Percentiles rank a stretch among this genome's conserved stretches.
Evolutionary conservation across 2,329 filamentous ascomycete genomes (phyloP).

Genomic region (Verticillium tricorpus): DNA sequence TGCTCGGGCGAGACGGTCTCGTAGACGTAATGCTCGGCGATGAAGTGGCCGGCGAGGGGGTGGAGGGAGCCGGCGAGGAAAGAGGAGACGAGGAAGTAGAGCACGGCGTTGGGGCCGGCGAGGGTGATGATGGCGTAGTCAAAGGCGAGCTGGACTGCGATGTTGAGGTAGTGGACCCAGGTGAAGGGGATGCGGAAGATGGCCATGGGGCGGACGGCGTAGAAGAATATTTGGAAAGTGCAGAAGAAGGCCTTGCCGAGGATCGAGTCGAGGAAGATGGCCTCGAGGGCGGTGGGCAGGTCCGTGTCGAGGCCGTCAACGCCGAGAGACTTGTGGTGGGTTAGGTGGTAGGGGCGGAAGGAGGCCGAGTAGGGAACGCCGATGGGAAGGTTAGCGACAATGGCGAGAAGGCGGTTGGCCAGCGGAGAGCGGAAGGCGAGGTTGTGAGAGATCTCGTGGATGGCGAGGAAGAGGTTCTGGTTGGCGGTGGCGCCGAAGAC

Average conservation of each 20-base stretch:
- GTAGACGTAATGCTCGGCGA: conserved; percentile 93
- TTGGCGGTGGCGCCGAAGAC: conserved; percentile 91
- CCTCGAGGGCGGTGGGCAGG: conserved; percentile 86
- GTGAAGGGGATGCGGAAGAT: conserved; percentile 88
- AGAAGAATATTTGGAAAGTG: conserved; percentile 99
- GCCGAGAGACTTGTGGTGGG: conserved; percentile 97
- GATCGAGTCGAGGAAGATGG: conserved; percentile 88
- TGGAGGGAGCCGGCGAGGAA: conserved; percentile 94
- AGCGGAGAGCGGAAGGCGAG: conserved; percentile 79
- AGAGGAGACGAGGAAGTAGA: conserved; percentile 82
- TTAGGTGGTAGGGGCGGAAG: conserved; percentile 95
- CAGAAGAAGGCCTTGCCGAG: conserved; percentile 98
- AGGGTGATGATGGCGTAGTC: conserved; percentile 64
- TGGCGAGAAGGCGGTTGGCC: conserved; percentile 80
- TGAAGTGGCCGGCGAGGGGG: conserved; percentile 95
- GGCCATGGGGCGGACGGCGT: conserved; percentile 92
- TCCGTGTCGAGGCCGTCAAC: conserved; percentile 96
- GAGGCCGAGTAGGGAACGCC: conserved; percentile 94
- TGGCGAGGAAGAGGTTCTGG: conserved; percentile 97
- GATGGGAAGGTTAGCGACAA: conserved; percentile 94
- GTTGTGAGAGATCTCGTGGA: conserved; percentile 98
- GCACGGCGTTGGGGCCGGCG: conserved; percentile 60
- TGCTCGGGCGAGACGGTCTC: conserved; percentile 54
- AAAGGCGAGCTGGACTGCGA: conserved; percentile 71
- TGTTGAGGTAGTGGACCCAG: conserved; percentile 76